Evolutionary conservation across 2,329 filamentous ascomycete species (phyloP).

Genomic region (Cercospora sp.): DNA sequence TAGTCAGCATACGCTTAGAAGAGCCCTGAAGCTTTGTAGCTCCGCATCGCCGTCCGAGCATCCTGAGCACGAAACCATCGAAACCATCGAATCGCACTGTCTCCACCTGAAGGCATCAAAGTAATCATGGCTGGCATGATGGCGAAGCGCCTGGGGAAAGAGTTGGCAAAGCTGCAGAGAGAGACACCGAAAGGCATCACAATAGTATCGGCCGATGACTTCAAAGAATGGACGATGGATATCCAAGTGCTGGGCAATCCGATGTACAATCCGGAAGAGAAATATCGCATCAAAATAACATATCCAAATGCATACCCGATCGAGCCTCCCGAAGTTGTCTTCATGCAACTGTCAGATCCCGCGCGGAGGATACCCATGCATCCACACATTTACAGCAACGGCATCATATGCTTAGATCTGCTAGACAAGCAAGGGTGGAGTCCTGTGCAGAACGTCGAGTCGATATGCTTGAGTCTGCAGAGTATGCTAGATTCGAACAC

Average conservation of each 20-base stretch:
- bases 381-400: conserved; percentile 97
- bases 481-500: conserved; percentile 97
- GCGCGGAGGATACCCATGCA: conserved; percentile 78
- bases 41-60: not conserved
- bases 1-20: not conserved
- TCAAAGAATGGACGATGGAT: conserved; percentile 89
- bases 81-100: not conserved
- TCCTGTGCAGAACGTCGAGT: conserved; percentile 95
- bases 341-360: conserved; percentile 61
- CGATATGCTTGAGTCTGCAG: conserved; percentile 93
- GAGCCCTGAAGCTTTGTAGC: not conserved
- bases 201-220: conserved; percentile 76
- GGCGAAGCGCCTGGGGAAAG: conserved; percentile 50
- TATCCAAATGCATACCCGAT: conserved; percentile 88
- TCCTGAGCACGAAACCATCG: not conserved
- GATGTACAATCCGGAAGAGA: conserved; percentile 71
- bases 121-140: conserved; percentile 38
- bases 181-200: conserved; percentile 68
- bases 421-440: conserved; percentile 88
- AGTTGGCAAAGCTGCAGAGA: conserved; percentile 60
- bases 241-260: conserved; percentile 93
- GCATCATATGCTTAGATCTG: conserved; percentile 95
- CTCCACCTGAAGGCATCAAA: not conserved
- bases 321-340: conserved; percentile 92
- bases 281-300: conserved; percentile 81